These are phyloP conservation scores for Prototheca stagnorum DNA, from an alignment of 163 green algal species.

Conservation along the genomic window DNA sequence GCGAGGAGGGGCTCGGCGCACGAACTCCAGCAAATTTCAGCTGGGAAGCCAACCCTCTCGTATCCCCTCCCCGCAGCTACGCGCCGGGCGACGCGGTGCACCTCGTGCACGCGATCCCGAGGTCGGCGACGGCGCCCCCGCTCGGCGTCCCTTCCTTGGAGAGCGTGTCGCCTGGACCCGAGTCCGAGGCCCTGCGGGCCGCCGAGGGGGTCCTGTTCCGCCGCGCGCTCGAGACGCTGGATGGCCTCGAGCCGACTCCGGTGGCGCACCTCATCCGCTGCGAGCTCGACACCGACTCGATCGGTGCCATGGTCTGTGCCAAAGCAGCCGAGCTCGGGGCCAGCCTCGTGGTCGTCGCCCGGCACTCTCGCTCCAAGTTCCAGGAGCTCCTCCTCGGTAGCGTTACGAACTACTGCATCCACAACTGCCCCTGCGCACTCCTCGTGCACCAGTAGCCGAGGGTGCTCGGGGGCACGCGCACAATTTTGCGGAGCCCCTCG, in stretches of 20 bases:
- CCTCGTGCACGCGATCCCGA: background rate
- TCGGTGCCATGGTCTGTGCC: slow-evolving; percentile 42
- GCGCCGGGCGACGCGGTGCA: background rate
- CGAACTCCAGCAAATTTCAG: no score
- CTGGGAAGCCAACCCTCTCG: background rate
- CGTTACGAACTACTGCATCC: slow-evolving; percentile 34
- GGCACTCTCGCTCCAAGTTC: slow-evolving; percentile 26
- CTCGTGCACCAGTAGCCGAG: slow-evolving; percentile 19
- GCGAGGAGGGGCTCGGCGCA: no score
- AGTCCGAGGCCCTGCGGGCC: background rate
- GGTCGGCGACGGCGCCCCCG: no score
- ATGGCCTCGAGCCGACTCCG: slow-evolving; percentile 5
- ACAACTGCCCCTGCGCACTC: slow-evolving; percentile 31
- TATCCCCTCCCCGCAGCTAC: background rate
- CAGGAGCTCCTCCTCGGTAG: slow-evolving; percentile 49
- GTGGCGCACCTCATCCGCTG: slow-evolving; percentile 37
- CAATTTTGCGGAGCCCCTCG: no score
- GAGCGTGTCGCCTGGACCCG: background rate
- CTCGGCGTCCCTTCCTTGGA: background rate
- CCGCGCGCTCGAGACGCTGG: background rate
- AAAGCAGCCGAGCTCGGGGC: slow-evolving; percentile 41
- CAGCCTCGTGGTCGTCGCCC: slow-evolving; percentile 33
- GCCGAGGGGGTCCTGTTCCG: background rate
- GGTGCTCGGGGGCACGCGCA: no score
- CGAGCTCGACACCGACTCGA: slow-evolving; percentile 34